Conservation (phyloP, 768 basidiomycete species). For the Boletus eberwhitei region DNA sequence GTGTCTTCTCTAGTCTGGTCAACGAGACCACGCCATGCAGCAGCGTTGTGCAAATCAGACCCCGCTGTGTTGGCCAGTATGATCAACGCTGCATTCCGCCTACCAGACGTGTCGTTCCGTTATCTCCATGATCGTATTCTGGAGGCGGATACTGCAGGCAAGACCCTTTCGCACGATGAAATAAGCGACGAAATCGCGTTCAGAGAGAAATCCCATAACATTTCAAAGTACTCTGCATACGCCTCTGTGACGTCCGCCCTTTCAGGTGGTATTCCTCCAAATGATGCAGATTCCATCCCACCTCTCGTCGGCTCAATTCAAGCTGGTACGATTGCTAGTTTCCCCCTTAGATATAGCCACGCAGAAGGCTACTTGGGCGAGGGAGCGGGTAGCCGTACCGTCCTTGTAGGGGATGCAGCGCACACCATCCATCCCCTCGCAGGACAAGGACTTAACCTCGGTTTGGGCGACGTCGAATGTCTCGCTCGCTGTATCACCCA, state of each 20-base stretch:
- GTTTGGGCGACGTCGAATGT: conserved; percentile 80
- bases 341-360: conserved; percentile 86
- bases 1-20: conserved; percentile 94
- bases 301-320: conserved; percentile 74
- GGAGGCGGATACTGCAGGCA: conserved; percentile 45
- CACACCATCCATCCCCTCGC: conserved; percentile 94
- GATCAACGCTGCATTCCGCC: conserved; percentile 89
- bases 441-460: conserved; percentile 93
- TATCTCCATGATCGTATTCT: conserved; percentile 63
- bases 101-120: conserved; percentile 69
- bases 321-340: conserved; percentile 73
- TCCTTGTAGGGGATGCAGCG: conserved; percentile 92
- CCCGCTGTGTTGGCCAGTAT: conserved; percentile 62
- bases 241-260: conserved; percentile 41
- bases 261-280: conserved; percentile 53
- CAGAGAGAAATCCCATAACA: conserved; percentile 69
- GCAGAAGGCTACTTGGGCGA: conserved; percentile 84
- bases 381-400: conserved; percentile 63
- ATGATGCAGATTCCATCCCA: conserved; percentile 62
- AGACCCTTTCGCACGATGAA: conserved; percentile 44
- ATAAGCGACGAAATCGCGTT: conserved; percentile 65
- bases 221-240: conserved; percentile 61
- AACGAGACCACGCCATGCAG: conserved; percentile 71
- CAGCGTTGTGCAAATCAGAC: conserved; percentile 64
- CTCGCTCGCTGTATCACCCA: conserved; percentile 63